phyloP scores from a whole-genome alignment of 176 grass and related monocot species.

The Tuctoria greenei region DNA sequence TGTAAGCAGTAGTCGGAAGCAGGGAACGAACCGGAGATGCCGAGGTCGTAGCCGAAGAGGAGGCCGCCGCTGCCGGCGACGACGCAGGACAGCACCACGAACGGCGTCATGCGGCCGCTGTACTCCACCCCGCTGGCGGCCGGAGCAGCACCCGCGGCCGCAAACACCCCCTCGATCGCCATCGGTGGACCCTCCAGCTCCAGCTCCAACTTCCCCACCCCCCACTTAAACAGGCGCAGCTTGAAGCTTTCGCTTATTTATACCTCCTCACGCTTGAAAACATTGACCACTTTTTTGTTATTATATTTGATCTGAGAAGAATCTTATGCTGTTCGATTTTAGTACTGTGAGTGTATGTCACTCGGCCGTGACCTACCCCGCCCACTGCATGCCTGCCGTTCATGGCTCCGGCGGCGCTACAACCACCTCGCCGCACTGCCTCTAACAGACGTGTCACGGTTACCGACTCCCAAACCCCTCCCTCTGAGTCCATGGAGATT shows the following conservation, averaged over 20 bases:
- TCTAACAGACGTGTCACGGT: no score
- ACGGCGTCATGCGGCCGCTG: constrained; percentile 65
- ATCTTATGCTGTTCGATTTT: no score
- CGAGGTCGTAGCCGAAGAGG: constrained; percentile 96
- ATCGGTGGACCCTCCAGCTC: neutral
- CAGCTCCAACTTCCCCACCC: no score
- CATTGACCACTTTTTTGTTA: neutral
- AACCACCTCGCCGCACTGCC: no score
- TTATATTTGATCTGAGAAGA: no score
- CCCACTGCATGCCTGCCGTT: no score
- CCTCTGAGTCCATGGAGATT: no score
- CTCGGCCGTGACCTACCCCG: no score
- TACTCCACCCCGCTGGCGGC: constrained; percentile 32
- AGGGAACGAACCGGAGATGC: constrained; percentile 56
- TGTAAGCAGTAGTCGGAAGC: neutral
- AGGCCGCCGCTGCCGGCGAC: constrained; percentile 81
- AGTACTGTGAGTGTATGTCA: no score
- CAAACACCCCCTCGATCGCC: constrained; percentile 25
- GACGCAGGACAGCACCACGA: constrained; percentile 68
- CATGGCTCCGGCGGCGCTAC: no score
- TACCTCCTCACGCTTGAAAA: neutral
- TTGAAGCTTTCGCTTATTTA: neutral
- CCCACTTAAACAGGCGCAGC: neutral
- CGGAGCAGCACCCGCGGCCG: constrained; percentile 27
- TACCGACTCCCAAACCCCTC: no score